Conservation (phyloP, 805 yeast genomes). For the Pichia thaimueangensis region DNA sequence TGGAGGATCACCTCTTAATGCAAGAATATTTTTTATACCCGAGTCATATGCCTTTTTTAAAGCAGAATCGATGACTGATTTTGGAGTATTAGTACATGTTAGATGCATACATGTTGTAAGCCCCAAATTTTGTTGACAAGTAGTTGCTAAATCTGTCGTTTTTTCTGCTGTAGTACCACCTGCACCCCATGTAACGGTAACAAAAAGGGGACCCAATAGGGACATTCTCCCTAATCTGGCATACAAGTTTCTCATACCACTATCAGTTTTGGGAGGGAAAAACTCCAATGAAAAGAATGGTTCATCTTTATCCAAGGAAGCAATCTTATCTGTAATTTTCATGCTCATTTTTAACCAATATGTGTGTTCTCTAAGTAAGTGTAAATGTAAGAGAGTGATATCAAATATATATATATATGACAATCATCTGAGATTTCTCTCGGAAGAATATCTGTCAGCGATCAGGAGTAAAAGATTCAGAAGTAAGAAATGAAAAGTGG, state of each 20-base stretch:
- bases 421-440: too few species aligned
- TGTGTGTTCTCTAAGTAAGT: too few species aligned
- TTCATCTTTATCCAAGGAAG: constrained; percentile 36
- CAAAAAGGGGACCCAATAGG: constrained; percentile 79
- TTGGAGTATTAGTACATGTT: constrained; percentile 92
- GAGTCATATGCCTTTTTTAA: constrained; percentile 58
- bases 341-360: constrained; percentile 23
- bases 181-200: constrained; percentile 98
- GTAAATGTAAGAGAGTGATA: too few species aligned
- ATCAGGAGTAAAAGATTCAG: too few species aligned
- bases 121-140: constrained; percentile 67
- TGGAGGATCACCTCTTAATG: constrained; percentile 95
- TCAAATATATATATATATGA: too few species aligned
- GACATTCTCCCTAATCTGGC: constrained; percentile 88
- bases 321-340: constrained; percentile 47
- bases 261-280: constrained; percentile 93
- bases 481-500: too few species aligned
- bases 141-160: constrained; percentile 74
- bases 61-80: constrained; percentile 70
- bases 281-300: constrained; percentile 84
- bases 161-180: constrained; percentile 91
- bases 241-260: constrained; percentile 75
- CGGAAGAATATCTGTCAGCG: too few species aligned
- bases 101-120: constrained; percentile 91
- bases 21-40: constrained; percentile 87